Percentiles rank a stretch among this genome's conserved stretches.
These are phyloP conservation scores for Clarkia xantiana DNA, from an alignment of 345 rosid genomes.

Conservation along the genomic window DNA sequence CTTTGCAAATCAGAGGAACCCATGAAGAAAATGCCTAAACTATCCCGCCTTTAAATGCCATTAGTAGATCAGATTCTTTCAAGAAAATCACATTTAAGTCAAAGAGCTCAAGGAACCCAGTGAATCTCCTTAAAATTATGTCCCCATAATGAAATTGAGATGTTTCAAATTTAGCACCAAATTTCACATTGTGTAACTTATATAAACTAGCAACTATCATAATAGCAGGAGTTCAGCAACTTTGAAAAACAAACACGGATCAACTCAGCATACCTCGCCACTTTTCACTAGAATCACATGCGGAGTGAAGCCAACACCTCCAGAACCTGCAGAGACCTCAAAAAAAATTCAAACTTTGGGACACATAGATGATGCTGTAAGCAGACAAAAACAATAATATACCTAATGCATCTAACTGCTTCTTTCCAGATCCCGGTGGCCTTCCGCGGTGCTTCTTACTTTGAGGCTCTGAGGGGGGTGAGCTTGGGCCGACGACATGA, in stretches of 20 bases:
- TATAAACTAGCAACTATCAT: background rate
- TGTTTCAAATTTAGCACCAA: no score
- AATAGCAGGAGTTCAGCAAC: no score
- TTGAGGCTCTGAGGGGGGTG: conserved; percentile 33
- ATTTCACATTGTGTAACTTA: background rate
- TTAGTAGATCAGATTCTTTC: no score
- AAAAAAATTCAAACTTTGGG: conserved; percentile 1
- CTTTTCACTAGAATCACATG: conserved; percentile 77
- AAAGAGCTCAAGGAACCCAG: no score
- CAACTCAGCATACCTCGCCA: conserved; percentile 61
- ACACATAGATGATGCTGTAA: no score
- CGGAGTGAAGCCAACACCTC: conserved; percentile 93
- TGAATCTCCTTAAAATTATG: no score
- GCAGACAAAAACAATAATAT: background rate
- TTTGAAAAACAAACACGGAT: background rate
- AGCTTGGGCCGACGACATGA: conserved; percentile 20
- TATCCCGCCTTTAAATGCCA: no score
- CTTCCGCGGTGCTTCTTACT: conserved; percentile 71
- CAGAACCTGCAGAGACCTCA: conserved; percentile 34
- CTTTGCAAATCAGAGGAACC: no score
- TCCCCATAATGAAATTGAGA: no score
- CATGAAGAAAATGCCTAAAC: no score
- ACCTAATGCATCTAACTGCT: conserved; percentile 93
- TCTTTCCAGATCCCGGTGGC: conserved; percentile 89
- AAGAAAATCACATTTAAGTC: no score